Evolutionary conservation across 2,329 filamentous ascomycete species (phyloP), one percentile per base, ranked within the genome.

Genomic region (Talaromyces albobiverticillius): DNA sequence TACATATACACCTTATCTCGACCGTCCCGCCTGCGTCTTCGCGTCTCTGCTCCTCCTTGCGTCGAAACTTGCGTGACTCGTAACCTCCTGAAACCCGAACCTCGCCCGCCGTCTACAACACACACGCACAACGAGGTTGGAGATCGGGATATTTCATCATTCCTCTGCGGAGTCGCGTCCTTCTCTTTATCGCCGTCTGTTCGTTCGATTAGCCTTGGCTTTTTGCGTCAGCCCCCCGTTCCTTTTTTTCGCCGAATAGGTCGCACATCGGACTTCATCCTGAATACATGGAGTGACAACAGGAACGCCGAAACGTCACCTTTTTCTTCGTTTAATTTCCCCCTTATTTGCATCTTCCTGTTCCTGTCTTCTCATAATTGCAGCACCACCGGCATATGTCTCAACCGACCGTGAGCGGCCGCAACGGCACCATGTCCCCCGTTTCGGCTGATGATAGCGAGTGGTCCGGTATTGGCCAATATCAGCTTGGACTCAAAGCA

Each of bases 401-500:
- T 38, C 36, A 40, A 40, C 38, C 26, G 20, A 43, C 42, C 55
- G 89, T 89, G 86, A 89, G 84, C 78, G 82, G 79, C 70, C 83
- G 82, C 76, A 85, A 88, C 82, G 86, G 84, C 76, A 86, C 87
- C 69, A 80, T 92, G 71, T 92, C 90, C 68, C 89, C 90, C 68
- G 82, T 90, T 71, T 94, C 89, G 75, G 77, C 89, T 80, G 86
- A 79, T 68, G 89, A 87, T 71, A 91, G 85, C 78, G 90, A 94
- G 71, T 94, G 88, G 86, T 88, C 88, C 46, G 82, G 80, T 55
- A 80, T 86, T 63, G 82, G 82, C 60, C 85, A 85, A 67, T 89
- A 90, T 71, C 81, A 84, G 59, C 75, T 75, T 59, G 68, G 72
- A 65, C 51, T 53, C 40, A 73, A 69, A 57, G 61, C 68, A 34